Conservation (phyloP, 2,329 filamentous ascomycete species). For the Geosmithia putterillii region DNA sequence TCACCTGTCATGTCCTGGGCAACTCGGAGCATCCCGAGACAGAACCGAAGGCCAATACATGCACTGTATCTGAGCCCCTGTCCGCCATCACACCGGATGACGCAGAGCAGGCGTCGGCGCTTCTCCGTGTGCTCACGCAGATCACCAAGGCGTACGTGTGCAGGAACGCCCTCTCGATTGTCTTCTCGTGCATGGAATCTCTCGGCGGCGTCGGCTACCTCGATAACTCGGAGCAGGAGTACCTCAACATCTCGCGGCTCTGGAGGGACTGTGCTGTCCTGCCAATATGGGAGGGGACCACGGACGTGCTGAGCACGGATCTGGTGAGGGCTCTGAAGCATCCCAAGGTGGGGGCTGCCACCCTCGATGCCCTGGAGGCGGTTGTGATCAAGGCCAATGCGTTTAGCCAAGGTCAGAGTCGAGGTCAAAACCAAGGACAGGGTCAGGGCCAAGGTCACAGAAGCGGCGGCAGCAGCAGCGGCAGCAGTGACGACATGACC, state of each 20-base stretch:
- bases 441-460: too few species aligned
- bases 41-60: slow-evolving; percentile 1
- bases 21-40: slow-evolving; percentile 30
- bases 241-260: slow-evolving; percentile 53
- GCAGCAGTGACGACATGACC: neutral
- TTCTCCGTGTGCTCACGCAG: slow-evolving; percentile 47
- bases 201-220: slow-evolving; percentile 57
- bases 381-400: slow-evolving; percentile 16
- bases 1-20: slow-evolving; percentile 41
- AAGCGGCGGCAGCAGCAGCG: slow-evolving; percentile 3
- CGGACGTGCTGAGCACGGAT: slow-evolving; percentile 52
- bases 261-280: slow-evolving; percentile 39
- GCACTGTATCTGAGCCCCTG: neutral
- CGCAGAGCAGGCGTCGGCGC: slow-evolving; percentile 18
- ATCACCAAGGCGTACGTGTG: slow-evolving; percentile 47
- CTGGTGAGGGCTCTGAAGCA: slow-evolving; percentile 35
- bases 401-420: neutral
- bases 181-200: slow-evolving; percentile 49
- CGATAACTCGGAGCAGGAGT: slow-evolving; percentile 45
- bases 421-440: slow-evolving; percentile 9
- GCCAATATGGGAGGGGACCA: slow-evolving; percentile 30
- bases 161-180: slow-evolving; percentile 32
- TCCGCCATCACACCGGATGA: neutral
- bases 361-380: slow-evolving; percentile 27
- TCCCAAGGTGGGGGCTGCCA: slow-evolving; percentile 19